Conservation (phyloP, 2,329 filamentous ascomycete species). For the Nectriaceae sp. region DNA sequence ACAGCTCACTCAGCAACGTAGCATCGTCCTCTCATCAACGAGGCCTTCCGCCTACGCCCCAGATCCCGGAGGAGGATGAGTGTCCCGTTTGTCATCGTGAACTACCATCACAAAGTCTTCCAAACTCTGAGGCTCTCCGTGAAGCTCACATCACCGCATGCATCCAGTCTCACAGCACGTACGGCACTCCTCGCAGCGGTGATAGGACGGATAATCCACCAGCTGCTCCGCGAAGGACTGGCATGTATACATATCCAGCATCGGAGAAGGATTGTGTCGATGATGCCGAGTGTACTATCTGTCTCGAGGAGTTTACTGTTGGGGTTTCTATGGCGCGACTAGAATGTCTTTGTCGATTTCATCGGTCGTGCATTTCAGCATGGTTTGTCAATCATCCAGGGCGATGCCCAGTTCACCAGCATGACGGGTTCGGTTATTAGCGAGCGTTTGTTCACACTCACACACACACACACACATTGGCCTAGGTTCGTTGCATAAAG, state of each 20-base stretch:
- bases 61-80: slow-evolving; percentile 72
- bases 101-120: slow-evolving; percentile 59
- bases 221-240: slow-evolving; percentile 49
- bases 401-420: slow-evolving; percentile 66
- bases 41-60: slow-evolving; percentile 46
- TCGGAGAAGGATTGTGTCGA: slow-evolving; percentile 71
- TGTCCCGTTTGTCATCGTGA: slow-evolving; percentile 77
- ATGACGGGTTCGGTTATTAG: slow-evolving; percentile 59
- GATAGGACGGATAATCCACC: slow-evolving; percentile 25
- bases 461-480: slow-evolving; percentile 3
- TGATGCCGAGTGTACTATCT: slow-evolving; percentile 68
- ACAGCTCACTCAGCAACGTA: slow-evolving; percentile 30
- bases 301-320: slow-evolving; percentile 65
- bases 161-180: slow-evolving; percentile 57
- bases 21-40: slow-evolving; percentile 41
- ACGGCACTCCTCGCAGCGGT: slow-evolving; percentile 38
- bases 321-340: slow-evolving; percentile 65
- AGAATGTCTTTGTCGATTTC: slow-evolving; percentile 68
- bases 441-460: slow-evolving; percentile 10
- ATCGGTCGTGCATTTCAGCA: slow-evolving; percentile 59
- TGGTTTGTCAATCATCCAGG: slow-evolving; percentile 67
- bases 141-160: slow-evolving; percentile 61
- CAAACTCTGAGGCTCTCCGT: slow-evolving; percentile 55
- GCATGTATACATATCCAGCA: slow-evolving; percentile 64
- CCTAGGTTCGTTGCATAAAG: slow-evolving; percentile 19